Evolutionary conservation across 345 rosid species (phyloP).

Genomic region (Boechera retrofracta): DNA sequence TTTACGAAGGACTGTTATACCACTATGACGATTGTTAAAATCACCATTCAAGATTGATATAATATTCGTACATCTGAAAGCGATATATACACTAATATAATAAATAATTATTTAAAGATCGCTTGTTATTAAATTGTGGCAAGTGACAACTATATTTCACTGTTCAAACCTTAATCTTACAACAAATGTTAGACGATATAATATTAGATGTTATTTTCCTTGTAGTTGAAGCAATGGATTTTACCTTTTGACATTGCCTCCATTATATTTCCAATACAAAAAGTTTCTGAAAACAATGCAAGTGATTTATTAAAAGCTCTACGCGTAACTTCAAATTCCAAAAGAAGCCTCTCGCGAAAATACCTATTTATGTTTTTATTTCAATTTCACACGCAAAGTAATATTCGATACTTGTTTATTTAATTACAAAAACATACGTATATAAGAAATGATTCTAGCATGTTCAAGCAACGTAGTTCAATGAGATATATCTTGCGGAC

Average conservation of each 20-base stretch:
- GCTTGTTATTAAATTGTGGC: not conserved
- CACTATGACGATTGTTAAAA: conserved; percentile 15
- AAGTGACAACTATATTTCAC: not conserved
- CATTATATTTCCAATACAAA: conserved; percentile 32
- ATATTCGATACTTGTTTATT: conserved; percentile 3
- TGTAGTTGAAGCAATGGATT: conserved; percentile 32
- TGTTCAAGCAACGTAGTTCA: conserved; percentile 25
- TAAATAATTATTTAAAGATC: not conserved
- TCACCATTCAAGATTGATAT: not conserved
- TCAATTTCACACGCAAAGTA: conserved; percentile 36
- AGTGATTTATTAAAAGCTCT: conserved; percentile 24
- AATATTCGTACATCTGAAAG: conserved; percentile 18
- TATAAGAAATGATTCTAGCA: conserved; percentile 29
- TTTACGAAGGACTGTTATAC: conserved; percentile 1
- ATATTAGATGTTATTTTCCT: not conserved
- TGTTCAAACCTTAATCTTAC: conserved; percentile 34
- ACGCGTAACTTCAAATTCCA: conserved; percentile 27
- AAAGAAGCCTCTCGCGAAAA: conserved; percentile 22
- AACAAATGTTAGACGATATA: not conserved
- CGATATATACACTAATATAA: not conserved
- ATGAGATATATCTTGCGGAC: conserved; percentile 3
- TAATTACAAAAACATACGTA: conserved; percentile 2
- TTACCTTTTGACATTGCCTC: conserved; percentile 13
- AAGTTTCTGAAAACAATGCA: conserved; percentile 38
- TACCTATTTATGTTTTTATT: conserved; percentile 26